phyloP scores from a whole-genome alignment of 257 asterid species.

The Plantago major region DNA sequence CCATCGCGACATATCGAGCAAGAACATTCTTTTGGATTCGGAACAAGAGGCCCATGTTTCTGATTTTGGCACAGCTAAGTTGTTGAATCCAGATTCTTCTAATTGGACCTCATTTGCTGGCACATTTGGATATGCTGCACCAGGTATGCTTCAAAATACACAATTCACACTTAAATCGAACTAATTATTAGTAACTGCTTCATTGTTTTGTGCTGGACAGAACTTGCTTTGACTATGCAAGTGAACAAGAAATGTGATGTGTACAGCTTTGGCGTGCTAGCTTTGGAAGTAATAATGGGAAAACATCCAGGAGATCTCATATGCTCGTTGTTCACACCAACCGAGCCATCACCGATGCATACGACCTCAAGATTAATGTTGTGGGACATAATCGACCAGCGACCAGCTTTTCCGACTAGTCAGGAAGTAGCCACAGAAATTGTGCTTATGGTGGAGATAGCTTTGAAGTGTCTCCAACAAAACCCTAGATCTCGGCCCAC shows the following conservation, averaged over 20 bases:
- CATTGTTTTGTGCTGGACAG: not conserved
- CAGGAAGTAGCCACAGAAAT: slow-evolving; percentile 20
- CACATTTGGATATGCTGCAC: slow-evolving; percentile 34
- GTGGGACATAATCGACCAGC: slow-evolving; percentile 25
- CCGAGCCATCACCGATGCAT: not conserved
- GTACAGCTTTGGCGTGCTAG: slow-evolving; percentile 31
- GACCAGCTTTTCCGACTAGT: slow-evolving; percentile 21
- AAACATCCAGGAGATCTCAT: slow-evolving; percentile 33
- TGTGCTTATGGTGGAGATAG: not conserved
- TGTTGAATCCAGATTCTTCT: slow-evolving; percentile 19
- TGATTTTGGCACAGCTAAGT: slow-evolving; percentile 29
- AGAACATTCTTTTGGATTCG: slow-evolving; percentile 27
- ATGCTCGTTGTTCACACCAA: not conserved
- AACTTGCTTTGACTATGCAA: slow-evolving; percentile 33
- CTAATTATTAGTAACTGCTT: no score
- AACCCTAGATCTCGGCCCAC: not conserved
- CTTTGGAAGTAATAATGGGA: slow-evolving; percentile 33
- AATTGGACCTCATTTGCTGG: slow-evolving; percentile 30
- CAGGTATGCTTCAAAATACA: slow-evolving; percentile 16
- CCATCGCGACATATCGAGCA: slow-evolving; percentile 40
- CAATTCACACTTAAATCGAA: no score
- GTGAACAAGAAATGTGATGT: slow-evolving; percentile 33
- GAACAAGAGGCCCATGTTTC: slow-evolving; percentile 18
- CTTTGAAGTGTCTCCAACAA: not conserved
- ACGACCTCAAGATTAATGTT: slow-evolving; percentile 5